Evolutionary conservation across 305 asterid species (phyloP).

Genomic region (Fraxinus paxiana): DNA sequence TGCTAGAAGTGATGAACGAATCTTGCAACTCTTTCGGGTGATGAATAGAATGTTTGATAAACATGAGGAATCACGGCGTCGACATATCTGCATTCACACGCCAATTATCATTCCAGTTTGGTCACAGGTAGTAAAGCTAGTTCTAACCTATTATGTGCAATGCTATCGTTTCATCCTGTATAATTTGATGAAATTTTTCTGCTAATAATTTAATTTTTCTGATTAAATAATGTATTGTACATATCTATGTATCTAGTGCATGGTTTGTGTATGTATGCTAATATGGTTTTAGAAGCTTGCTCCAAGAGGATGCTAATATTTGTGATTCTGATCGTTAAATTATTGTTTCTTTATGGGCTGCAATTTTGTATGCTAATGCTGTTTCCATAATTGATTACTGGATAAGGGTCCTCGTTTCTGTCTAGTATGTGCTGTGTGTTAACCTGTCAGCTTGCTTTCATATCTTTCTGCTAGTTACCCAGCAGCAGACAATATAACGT

Average conservation of each 20-base stretch:
- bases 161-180: not conserved
- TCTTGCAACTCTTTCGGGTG: conserved; percentile 95
- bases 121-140: conserved; percentile 74
- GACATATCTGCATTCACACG: conserved; percentile 91
- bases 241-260: not conserved
- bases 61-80: conserved; percentile 95
- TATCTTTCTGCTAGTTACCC: not conserved
- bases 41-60: conserved; percentile 98
- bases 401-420: not conserved
- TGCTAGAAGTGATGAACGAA: conserved; percentile 99
- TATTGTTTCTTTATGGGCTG: not conserved
- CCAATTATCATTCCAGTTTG: conserved; percentile 98
- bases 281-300: not conserved
- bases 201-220: not conserved
- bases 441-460: not conserved
- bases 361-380: not conserved
- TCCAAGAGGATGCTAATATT: not conserved
- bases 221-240: not conserved
- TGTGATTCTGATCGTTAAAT: not conserved
- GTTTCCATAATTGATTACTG: not conserved
- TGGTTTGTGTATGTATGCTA: not conserved
- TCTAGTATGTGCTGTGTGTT: not conserved
- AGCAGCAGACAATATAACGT: not conserved
- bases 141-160: not conserved
- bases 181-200: not conserved